Conservation (phyloP, 805 yeast genomes). For the Zygotorulaspora sp. region DNA sequence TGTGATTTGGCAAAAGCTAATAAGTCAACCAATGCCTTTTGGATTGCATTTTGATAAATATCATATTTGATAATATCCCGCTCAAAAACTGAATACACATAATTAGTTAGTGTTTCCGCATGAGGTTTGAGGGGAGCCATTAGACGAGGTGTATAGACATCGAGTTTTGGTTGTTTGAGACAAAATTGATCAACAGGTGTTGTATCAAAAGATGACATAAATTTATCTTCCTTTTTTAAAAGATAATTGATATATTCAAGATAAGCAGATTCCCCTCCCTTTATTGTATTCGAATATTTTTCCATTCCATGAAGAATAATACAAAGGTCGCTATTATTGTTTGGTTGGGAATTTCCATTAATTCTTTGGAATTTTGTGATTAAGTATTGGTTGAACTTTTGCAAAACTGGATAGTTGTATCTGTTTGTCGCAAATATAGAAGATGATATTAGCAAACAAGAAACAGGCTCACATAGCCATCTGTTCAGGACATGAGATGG, state of each 20-base stretch:
- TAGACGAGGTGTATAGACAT: conserved; percentile 22
- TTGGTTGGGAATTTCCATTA: conserved; percentile 38
- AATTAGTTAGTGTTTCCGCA: conserved; percentile 48
- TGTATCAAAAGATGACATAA: conserved; percentile 3
- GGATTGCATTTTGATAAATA: conserved; percentile 61
- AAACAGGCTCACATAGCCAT: conserved; percentile 68
- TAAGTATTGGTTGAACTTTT: conserved; percentile 52
- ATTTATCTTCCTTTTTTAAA: conserved; percentile 34
- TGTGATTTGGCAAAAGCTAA: conserved; percentile 14
- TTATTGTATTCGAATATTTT: conserved; percentile 34
- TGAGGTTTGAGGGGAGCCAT: conserved; percentile 72
- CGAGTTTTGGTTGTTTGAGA: background rate
- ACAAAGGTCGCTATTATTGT: conserved; percentile 26
- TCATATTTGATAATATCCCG: conserved; percentile 64
- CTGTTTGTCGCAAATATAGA: conserved; percentile 55
- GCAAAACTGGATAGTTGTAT: conserved; percentile 60
- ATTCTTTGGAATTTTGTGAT: conserved; percentile 39
- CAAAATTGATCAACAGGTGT: background rate
- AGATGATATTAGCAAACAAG: conserved; percentile 51
- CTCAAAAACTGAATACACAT: conserved; percentile 67
- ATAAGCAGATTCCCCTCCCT: conserved; percentile 39
- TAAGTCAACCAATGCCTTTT: conserved; percentile 45
- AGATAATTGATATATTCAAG: conserved; percentile 43
- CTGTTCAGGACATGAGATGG: conserved; percentile 49
- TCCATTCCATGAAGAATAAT: conserved; percentile 53